Evolutionary conservation across 257 asterid species (phyloP).

Genomic region (Cordia subcordata): DNA sequence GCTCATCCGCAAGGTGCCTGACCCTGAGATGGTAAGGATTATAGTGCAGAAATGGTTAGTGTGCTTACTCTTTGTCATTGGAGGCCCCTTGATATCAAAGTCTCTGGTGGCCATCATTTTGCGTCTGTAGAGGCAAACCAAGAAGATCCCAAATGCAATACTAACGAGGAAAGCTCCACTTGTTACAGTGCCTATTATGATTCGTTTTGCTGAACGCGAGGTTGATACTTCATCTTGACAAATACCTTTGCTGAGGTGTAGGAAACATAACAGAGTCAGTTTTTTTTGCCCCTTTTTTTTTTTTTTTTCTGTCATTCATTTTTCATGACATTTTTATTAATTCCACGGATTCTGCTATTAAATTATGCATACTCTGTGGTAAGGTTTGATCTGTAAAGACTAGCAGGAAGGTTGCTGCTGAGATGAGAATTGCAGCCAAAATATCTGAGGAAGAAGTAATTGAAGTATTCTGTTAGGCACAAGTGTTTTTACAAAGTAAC

Average conservation of each 20-base stretch:
- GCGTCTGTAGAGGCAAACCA: slow-evolving; percentile 34
- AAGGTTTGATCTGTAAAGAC: slow-evolving; percentile 30
- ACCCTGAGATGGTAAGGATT: no score
- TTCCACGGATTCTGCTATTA: slow-evolving; percentile 2
- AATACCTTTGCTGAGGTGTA: slow-evolving; percentile 41
- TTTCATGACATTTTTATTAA: not conserved
- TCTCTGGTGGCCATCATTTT: slow-evolving; percentile 24
- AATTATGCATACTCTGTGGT: slow-evolving; percentile 54
- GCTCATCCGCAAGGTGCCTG: no score
- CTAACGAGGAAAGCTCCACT: slow-evolving; percentile 42
- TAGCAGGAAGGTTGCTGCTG: slow-evolving; percentile 26
- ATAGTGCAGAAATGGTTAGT: not conserved
- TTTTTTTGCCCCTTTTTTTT: no score
- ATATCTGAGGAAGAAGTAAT: slow-evolving; percentile 35
- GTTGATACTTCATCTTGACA: slow-evolving; percentile 30
- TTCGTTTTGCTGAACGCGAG: slow-evolving; percentile 26
- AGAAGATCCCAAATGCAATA: slow-evolving; percentile 27
- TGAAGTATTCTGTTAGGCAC: no score
- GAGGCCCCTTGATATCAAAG: slow-evolving; percentile 36
- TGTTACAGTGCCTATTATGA: slow-evolving; percentile 41
- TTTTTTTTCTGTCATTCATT: not conserved
- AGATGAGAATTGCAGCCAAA: slow-evolving; percentile 47
- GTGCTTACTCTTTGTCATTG: slow-evolving; percentile 65
- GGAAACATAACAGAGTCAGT: slow-evolving; percentile 13
- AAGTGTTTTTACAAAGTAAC: no score